Evolutionary conservation across 2,329 filamentous ascomycete genomes (phyloP).

Genomic region (Microcyclosporella mali): DNA sequence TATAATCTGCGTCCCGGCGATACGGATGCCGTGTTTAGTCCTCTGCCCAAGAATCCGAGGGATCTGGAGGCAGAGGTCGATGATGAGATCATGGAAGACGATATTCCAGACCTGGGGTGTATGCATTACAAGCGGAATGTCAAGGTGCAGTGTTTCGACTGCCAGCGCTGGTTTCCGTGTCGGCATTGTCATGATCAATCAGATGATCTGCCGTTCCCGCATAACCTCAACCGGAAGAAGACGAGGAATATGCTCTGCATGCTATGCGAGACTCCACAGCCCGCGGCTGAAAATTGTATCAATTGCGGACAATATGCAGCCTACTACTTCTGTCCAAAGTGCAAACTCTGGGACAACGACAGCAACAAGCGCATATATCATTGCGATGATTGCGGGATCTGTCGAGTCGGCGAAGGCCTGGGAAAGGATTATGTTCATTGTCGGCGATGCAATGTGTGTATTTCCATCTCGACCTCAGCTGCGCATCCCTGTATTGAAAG

Average conservation of each 20-base stretch:
- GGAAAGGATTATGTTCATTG: conserved; percentile 98
- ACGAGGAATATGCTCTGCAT: conserved; percentile 98
- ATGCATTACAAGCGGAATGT: conserved; percentile 93
- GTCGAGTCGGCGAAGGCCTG: conserved; percentile 79
- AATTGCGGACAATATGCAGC: conserved; percentile 72
- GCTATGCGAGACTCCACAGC: conserved; percentile 81
- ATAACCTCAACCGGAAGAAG: conserved; percentile 65
- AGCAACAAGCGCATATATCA: conserved; percentile 89
- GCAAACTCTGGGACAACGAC: conserved; percentile 96
- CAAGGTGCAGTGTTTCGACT: conserved; percentile 87
- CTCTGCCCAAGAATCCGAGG: conserved; percentile 20
- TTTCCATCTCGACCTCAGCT: conserved; percentile 76
- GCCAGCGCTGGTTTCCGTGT: conserved; percentile 88
- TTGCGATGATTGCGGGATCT: conserved; percentile 93
- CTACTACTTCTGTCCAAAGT: conserved; percentile 87
- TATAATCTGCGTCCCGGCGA: conserved; percentile 32
- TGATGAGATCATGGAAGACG: conserved; percentile 35
- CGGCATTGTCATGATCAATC: conserved; percentile 92
- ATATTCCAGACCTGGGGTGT: conserved; percentile 61
- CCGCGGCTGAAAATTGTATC: conserved; percentile 69
- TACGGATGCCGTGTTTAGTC: conserved; percentile 30
- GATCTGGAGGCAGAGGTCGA: conserved; percentile 38
- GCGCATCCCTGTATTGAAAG: conserved; percentile 92
- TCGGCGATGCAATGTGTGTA: conserved; percentile 94
- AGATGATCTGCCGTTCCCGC: conserved; percentile 46